These are phyloP conservation scores for Fusarium secorum DNA, from an alignment of 2,329 filamentous ascomycete species.

Conservation along the genomic window DNA sequence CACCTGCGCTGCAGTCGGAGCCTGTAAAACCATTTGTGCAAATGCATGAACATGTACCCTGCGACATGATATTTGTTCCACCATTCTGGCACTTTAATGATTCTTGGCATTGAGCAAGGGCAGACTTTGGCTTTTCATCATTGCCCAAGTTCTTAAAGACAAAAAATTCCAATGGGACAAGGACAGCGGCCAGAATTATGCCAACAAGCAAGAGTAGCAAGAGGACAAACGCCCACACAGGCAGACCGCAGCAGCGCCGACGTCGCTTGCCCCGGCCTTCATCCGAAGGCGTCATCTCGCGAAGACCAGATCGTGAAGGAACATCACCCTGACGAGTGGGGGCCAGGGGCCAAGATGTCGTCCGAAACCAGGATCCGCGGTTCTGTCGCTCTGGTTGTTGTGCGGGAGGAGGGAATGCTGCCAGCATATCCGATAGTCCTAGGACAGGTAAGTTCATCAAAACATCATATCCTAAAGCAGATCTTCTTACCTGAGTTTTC, in stretches of 20 bases:
- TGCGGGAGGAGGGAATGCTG: slow-evolving; percentile 69
- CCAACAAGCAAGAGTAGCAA: slow-evolving; percentile 70
- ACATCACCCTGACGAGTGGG: slow-evolving; percentile 36
- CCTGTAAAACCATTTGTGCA: slow-evolving; percentile 88
- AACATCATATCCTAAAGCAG: slow-evolving; percentile 39
- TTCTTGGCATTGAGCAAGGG: slow-evolving; percentile 63
- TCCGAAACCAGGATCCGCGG: slow-evolving; percentile 55
- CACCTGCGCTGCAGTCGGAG: slow-evolving; percentile 57
- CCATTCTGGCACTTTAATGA: slow-evolving; percentile 78
- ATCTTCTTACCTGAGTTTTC: slow-evolving; percentile 48
- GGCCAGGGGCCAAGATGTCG: slow-evolving; percentile 59
- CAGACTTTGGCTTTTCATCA: slow-evolving; percentile 48
- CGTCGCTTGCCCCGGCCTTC: slow-evolving; percentile 47
- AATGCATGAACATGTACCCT: slow-evolving; percentile 80
- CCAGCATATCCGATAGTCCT: slow-evolving; percentile 70
- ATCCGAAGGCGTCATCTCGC: slow-evolving; percentile 35
- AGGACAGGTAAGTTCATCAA: slow-evolving; percentile 58
- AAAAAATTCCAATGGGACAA: slow-evolving; percentile 75
- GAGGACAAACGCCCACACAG: slow-evolving; percentile 78
- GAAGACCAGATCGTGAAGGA: slow-evolving; percentile 34
- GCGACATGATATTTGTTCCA: slow-evolving; percentile 75
- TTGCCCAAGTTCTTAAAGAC: slow-evolving; percentile 62
- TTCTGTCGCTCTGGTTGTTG: slow-evolving; percentile 56
- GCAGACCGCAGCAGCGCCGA: slow-evolving; percentile 83
- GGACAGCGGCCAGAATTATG: slow-evolving; percentile 79